Evolutionary conservation across 2,329 filamentous ascomycete genomes (phyloP), one percentile per base, ranked within the genome.

Genomic region (Penicillium decumbens): DNA sequence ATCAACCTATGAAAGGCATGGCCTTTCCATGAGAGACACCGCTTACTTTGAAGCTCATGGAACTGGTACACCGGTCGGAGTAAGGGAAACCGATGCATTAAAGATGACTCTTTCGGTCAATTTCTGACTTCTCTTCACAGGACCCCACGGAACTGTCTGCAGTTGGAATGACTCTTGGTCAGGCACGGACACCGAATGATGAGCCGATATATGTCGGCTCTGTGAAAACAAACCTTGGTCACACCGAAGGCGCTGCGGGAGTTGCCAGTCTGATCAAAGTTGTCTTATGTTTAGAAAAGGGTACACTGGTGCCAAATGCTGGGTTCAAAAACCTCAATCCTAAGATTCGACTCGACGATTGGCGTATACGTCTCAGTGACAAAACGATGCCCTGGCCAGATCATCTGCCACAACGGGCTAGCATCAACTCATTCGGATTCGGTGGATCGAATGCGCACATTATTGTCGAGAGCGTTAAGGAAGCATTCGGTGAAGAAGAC

Each of bases 231-330:
- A 63, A 67, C 13, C 46, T 68, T 12, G 78, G 78, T 15, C 77
- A 80, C 54, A 74, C 73, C 0, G 78, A 80, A 58, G 75, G 75
- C 7, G 70, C 74, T 1, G 75, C 76, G 2, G 78, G 77, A 0
- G 58, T 80, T 13, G 76, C 77, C 0, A 74, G 75, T 6, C 45
- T 80, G 6, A 63, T 80, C 18, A 77, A 76, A 55, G 68, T 72
- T 0, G 55, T 76, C 0, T 61, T 74, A 24, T 64, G 68, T 37
- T 66, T 79, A 58, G 68, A 72, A 42, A 62, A 75, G 29, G 63
- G 61, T 6, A 52, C 52, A 0, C 56, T 78, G 1, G 71, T 73
- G 0, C 73, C 74, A 1, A 78, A 77, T 45, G 61, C 76, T 6
- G 72, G 75, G 35, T 65, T 78, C 28, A 50, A 71, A 1, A 61